A percentile compares a stretch with the other conserved stretches of the same genome.
Conservation (phyloP, 257 asterid genomes). For the Plectranthus barbatus region DNA sequence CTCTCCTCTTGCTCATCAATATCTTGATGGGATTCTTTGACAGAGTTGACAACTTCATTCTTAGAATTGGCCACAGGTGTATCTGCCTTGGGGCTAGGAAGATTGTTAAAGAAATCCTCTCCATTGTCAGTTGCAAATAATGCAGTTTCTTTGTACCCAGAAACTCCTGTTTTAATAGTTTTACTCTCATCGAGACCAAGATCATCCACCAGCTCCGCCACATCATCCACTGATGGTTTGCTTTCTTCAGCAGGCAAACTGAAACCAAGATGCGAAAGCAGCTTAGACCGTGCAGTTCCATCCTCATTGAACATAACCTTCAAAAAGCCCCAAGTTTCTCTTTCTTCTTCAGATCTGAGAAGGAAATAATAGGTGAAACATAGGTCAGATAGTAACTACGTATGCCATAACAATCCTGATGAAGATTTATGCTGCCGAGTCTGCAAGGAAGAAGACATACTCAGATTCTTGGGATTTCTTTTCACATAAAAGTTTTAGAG, state of each 20-base stretch:
- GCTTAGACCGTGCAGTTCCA: conserved; percentile 82
- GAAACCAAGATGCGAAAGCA: conserved; percentile 92
- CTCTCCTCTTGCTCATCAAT: conserved; percentile 41
- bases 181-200: conserved; percentile 51
- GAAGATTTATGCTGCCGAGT: not conserved
- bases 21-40: conserved; percentile 44
- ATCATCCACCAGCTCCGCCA: conserved; percentile 52
- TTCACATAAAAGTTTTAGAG: conserved; percentile 73
- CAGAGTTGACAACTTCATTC: conserved; percentile 35
- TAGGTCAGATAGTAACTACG: conserved; percentile 1
- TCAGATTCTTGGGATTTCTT: conserved; percentile 76
- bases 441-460: conserved; percentile 38
- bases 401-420: not conserved
- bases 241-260: conserved; percentile 50
- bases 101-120: conserved; percentile 89
- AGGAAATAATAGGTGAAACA: conserved; percentile 16
- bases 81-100: conserved; percentile 84
- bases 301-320: conserved; percentile 92
- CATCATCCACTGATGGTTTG: conserved; percentile 30
- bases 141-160: conserved; percentile 40
- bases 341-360: conserved; percentile 74
- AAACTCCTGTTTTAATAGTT: conserved; percentile 34
- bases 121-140: conserved; percentile 57
- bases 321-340: conserved; percentile 87
- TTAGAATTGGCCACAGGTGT: conserved; percentile 63